Evolutionary conservation across 116 monocot species (phyloP), one percentile per base, ranked within the genome.

Genomic region (Zostera marina): DNA sequence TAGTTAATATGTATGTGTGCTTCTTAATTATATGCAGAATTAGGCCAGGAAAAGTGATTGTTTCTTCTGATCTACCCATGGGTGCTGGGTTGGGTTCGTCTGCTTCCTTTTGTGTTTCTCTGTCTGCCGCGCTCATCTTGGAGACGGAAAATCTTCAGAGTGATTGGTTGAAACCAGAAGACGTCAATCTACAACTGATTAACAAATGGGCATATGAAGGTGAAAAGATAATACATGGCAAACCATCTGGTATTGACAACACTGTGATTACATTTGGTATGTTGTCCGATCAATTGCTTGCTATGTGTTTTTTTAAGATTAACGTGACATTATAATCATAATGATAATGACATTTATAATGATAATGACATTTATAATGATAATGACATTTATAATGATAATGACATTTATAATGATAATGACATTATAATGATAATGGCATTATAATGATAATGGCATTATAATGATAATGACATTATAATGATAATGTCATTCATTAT

Each of bases 171-270:
- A 62, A 42, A 15, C 60, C 84, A n/a, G 17, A 44, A 9, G 69
- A 70, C 52, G 71, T n/a, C n/a, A 78, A 89, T 20, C 82, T 89
- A 46, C 76, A 89, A 45, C 61, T 89, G 54, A 79, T 89, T 41
- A 96, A 88, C 51, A 80, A 67, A 62, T 96, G 89, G 96, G 89
- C 89, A 9, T 89, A 76, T 59, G 80, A 96, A 76, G 96, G 96
- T 26, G 89, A 96, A 68, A 96, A 74, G 70, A 88, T 94, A 53
- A 79, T 94, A 48, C 94, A 96, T 62, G 94, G 94, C 13, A 88
- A 82, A 63, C 94, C 96, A 25, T 96, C 89, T 54, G 96, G 96
- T 21, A 77, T 96, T 41, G 85, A 96, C 63, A 96, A 89, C 44
- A 74, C 89, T 16, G 82, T 96, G 23, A 89, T 79, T 80, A 76